Percentiles rank a stretch among this genome's conserved stretches.
Evolutionary conservation across 441 rosid genomes (phyloP).

Genomic region (Gossypium gossypioides): DNA sequence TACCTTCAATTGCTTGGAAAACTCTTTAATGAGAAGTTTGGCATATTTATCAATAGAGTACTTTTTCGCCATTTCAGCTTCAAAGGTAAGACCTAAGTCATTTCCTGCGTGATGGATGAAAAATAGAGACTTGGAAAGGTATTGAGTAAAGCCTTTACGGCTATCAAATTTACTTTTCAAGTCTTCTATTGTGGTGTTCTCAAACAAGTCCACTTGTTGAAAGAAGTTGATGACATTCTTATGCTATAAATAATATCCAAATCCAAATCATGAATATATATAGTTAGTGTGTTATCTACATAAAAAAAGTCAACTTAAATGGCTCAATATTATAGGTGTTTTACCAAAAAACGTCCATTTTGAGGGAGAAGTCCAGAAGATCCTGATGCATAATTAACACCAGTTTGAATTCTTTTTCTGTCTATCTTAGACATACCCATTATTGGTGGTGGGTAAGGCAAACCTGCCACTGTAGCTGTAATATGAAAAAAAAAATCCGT

Average conservation of each 20-base stretch:
- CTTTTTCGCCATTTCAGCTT: background rate
- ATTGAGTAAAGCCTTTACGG: background rate
- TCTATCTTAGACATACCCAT: background rate
- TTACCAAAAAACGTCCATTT: background rate
- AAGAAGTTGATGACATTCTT: background rate
- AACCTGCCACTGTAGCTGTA: constrained; percentile 11
- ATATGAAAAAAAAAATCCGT: background rate
- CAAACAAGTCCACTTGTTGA: background rate
- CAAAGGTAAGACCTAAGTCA: background rate
- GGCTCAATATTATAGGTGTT: background rate
- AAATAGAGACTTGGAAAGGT: background rate
- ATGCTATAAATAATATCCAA: no score
- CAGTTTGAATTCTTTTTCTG: background rate
- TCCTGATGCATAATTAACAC: constrained; percentile 14
- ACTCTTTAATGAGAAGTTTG: background rate
- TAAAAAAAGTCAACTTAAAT: no score
- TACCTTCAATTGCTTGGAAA: constrained; percentile 10
- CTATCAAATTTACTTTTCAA: background rate
- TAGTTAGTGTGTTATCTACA: no score
- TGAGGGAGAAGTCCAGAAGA: constrained; percentile 13
- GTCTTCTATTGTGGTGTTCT: background rate
- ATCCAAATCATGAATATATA: no score
- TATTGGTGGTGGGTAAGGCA: constrained; percentile 14
- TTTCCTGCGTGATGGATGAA: background rate
- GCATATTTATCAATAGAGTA: background rate